Percentiles rank a stretch among this genome's conserved stretches.
phyloP scores from a whole-genome alignment of 495 filamentous ascomycete species.

The Tuber borchii region DNA sequence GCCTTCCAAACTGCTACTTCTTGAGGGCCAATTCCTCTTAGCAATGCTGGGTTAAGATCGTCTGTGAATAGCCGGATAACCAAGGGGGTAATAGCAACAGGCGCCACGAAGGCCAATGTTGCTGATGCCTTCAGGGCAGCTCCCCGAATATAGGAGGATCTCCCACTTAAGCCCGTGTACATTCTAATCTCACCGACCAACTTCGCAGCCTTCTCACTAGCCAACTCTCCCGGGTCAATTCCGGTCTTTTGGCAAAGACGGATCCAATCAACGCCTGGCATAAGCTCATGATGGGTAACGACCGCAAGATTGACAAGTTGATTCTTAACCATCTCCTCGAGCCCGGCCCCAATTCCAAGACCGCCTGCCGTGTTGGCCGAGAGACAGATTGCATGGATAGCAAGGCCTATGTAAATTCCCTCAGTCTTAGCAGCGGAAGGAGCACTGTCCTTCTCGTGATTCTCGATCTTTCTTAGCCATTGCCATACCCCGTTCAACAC shows the following conservation, averaged over 20 bases:
- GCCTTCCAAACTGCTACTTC: constrained; percentile 89
- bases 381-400: constrained; percentile 66
- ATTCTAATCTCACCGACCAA: constrained; percentile 36
- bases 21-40: constrained; percentile 65
- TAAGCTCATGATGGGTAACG: constrained; percentile 67
- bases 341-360: constrained; percentile 42
- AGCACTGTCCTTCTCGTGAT: constrained; percentile 68
- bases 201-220: constrained; percentile 47
- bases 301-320: constrained; percentile 70
- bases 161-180: constrained; percentile 39
- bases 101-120: constrained; percentile 88
- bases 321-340: constrained; percentile 49
- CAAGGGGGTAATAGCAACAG: constrained; percentile 67
- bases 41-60: constrained; percentile 61
- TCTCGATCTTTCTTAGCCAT: constrained; percentile 63
- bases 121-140: constrained; percentile 77
- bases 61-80: constrained; percentile 64
- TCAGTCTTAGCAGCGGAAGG: constrained; percentile 62
- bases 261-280: constrained; percentile 80
- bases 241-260: constrained; percentile 68
- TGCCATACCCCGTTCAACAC: constrained; percentile 71
- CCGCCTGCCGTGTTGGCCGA: constrained; percentile 42
- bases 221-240: constrained; percentile 75
- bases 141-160: constrained; percentile 47
- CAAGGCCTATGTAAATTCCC: constrained; percentile 53